These are phyloP conservation scores for Solanum etuberosum DNA, from an alignment of 257 asterid genomes.

Conservation along the genomic window DNA sequence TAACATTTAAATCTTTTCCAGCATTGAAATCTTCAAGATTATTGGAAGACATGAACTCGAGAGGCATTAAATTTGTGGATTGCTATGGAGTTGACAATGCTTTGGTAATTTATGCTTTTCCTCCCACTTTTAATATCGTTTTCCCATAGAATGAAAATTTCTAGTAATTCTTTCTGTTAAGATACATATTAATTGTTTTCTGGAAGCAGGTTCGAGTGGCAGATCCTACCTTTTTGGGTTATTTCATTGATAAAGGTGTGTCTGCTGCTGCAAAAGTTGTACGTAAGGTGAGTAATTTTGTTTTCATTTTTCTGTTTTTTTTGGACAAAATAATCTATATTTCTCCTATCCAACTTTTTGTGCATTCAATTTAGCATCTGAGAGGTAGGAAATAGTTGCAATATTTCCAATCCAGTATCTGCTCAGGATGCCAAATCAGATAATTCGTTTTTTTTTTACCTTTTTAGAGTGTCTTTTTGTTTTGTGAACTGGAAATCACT, in stretches of 20 bases:
- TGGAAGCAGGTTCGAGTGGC: constrained; percentile 81
- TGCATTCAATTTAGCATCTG: neutral
- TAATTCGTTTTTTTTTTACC: neutral
- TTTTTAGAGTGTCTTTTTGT: neutral
- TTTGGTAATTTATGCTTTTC: constrained; percentile 41
- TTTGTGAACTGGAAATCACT: neutral
- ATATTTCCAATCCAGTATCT: neutral
- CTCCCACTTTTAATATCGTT: neutral
- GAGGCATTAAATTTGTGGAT: constrained; percentile 84
- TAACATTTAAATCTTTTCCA: constrained; percentile 21
- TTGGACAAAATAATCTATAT: neutral
- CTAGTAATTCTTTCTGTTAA: neutral
- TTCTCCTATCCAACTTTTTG: neutral
- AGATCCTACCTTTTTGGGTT: constrained; percentile 95
- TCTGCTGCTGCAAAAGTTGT: constrained; percentile 96
- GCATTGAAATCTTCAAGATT: constrained; percentile 68
- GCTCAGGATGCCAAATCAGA: neutral
- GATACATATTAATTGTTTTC: constrained; percentile 2
- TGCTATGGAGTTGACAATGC: constrained; percentile 99
- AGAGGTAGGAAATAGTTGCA: neutral
- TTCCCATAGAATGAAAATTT: neutral
- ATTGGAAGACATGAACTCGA: constrained; percentile 83
- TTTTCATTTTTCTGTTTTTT: neutral
- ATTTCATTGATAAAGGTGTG: constrained; percentile 79
- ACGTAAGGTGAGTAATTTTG: constrained; percentile 25